These are phyloP conservation scores for Fusarium longipes DNA, from an alignment of 2,329 filamentous ascomycete species.

Conservation along the genomic window DNA sequence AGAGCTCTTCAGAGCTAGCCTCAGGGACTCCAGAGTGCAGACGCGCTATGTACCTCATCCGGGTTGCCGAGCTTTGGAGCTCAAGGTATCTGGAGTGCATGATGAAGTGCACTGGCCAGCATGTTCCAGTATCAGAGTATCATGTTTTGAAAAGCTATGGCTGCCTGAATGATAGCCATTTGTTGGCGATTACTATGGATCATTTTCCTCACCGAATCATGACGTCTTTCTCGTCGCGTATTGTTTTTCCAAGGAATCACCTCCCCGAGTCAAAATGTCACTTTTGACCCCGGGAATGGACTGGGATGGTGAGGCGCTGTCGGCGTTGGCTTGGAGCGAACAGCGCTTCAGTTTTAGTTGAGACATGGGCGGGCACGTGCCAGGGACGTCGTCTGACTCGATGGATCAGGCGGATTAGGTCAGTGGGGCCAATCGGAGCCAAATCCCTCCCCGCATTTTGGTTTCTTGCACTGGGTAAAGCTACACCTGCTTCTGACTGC, in stretches of 20 bases:
- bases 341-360: slow-evolving; percentile 30
- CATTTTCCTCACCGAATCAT: slow-evolving; percentile 29
- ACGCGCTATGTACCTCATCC: slow-evolving; percentile 31
- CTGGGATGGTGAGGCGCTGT: slow-evolving; percentile 37
- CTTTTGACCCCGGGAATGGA: slow-evolving; percentile 31
- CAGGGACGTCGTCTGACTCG: slow-evolving; percentile 49
- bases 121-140: background rate
- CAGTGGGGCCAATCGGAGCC: slow-evolving; percentile 46
- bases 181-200: slow-evolving; percentile 20
- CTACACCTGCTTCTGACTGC: slow-evolving; percentile 30
- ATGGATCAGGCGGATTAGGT: slow-evolving; percentile 47
- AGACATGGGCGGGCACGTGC: slow-evolving; percentile 46
- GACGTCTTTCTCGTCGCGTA: slow-evolving; percentile 25
- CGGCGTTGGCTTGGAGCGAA: slow-evolving; percentile 28
- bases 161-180: background rate
- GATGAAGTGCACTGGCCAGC: slow-evolving; percentile 21
- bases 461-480: slow-evolving; percentile 34
- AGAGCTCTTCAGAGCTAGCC: slow-evolving; percentile 30
- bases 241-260: slow-evolving; percentile 35
- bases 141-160: slow-evolving; percentile 4
- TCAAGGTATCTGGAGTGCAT: slow-evolving; percentile 20
- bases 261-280: slow-evolving; percentile 15
- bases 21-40: slow-evolving; percentile 10
- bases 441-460: slow-evolving; percentile 46
- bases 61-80: slow-evolving; percentile 22